Conservation (phyloP, 2,329 filamentous ascomycete species). For the Septoria linicola region DNA sequence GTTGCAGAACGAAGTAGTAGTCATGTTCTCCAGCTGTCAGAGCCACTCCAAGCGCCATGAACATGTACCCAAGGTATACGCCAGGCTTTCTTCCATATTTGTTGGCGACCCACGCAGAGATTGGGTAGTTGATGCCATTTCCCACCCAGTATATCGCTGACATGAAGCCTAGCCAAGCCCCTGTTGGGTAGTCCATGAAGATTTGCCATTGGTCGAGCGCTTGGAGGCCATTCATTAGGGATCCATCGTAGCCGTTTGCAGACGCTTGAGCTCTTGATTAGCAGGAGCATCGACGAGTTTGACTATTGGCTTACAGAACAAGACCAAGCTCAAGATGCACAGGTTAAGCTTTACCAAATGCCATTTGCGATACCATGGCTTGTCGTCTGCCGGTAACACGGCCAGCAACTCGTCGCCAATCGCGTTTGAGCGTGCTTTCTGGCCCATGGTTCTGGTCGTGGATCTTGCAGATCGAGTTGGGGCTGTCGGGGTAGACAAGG, state of each 20-base stretch:
- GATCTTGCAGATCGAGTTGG: not conserved
- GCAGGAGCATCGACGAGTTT: too few species aligned
- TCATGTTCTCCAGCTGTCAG: slow-evolving; percentile 40
- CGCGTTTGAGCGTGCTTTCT: slow-evolving; percentile 11
- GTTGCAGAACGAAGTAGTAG: slow-evolving; percentile 40
- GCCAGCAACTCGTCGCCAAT: slow-evolving; percentile 24
- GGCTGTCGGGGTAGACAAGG: not conserved
- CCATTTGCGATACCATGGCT: slow-evolving; percentile 45
- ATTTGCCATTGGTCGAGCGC: slow-evolving; percentile 42
- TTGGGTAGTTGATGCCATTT: slow-evolving; percentile 41
- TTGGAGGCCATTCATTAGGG: slow-evolving; percentile 45
- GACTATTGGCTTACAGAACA: slow-evolving; percentile 28
- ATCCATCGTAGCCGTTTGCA: slow-evolving; percentile 45
- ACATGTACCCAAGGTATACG: slow-evolving; percentile 40
- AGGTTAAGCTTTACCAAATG: slow-evolving; percentile 49
- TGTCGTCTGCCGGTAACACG: slow-evolving; percentile 44
- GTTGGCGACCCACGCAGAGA: slow-evolving; percentile 43
- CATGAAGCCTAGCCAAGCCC: slow-evolving; percentile 41
- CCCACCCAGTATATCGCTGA: slow-evolving; percentile 43
- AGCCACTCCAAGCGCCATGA: slow-evolving; percentile 36
- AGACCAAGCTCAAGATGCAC: slow-evolving; percentile 43
- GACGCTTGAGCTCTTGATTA: too few species aligned
- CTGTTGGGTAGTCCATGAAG: slow-evolving; percentile 43
- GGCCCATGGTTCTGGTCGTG: not conserved
- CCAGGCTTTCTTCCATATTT: slow-evolving; percentile 44